These are phyloP conservation scores for Sclerotinia minor DNA, from an alignment of 2,329 filamentous ascomycete species.

Conservation along the genomic window DNA sequence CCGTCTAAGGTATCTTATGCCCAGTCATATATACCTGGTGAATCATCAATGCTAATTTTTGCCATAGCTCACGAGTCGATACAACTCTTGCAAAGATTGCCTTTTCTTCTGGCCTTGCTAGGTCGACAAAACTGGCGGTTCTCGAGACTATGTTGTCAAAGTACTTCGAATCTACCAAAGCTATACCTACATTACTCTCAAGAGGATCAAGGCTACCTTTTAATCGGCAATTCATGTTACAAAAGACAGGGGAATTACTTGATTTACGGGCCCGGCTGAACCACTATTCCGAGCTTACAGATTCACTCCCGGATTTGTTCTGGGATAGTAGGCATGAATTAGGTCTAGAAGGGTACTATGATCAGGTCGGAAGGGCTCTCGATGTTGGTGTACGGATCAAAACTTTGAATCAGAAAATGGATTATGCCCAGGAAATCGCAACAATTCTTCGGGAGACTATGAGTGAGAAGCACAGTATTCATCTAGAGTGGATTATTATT, in stretches of 20 bases:
- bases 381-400: conserved; percentile 92
- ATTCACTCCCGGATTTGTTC: conserved; percentile 92
- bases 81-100: conserved; percentile 88
- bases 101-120: conserved; percentile 89
- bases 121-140: conserved; percentile 90
- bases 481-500: conserved; percentile 95
- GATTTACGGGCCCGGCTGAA: conserved; percentile 90
- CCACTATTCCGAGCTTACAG: conserved; percentile 93
- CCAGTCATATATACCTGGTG: neutral
- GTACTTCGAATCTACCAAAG: conserved; percentile 84
- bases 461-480: conserved; percentile 84
- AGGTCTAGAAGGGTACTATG: conserved; percentile 90
- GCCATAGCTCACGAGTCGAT: conserved; percentile 45
- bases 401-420: conserved; percentile 93
- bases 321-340: conserved; percentile 92
- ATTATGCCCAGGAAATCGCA: conserved; percentile 95
- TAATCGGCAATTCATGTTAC: conserved; percentile 76
- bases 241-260: conserved; percentile 90
- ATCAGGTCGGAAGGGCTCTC: conserved; percentile 84
- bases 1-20: conserved; percentile 30
- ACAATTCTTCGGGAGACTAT: conserved; percentile 83
- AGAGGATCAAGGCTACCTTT: conserved; percentile 63
- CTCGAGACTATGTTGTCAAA: conserved; percentile 78
- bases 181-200: conserved; percentile 77
- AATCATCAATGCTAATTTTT: conserved; percentile 20